phyloP scores from a whole-genome alignment of 768 basidiomycete species.

The Russula brevipes region DNA sequence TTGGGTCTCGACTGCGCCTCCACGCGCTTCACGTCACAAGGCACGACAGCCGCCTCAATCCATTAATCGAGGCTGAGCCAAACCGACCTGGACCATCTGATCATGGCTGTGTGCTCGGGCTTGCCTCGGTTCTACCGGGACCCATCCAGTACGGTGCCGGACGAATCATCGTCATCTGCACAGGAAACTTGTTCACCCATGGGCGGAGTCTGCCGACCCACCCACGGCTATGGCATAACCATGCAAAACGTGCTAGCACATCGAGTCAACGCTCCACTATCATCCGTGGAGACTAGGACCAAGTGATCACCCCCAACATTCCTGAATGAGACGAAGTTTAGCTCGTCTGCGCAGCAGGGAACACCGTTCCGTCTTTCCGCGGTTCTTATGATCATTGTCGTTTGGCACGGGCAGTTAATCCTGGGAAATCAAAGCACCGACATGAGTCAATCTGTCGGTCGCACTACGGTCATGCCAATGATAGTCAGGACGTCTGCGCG shows the following conservation, averaged over 20 bases:
- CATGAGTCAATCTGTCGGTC: conserved; percentile 12
- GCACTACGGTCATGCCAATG: background rate
- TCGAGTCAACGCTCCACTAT: background rate
- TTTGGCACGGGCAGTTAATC: conserved; percentile 7
- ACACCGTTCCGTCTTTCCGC: conserved; percentile 4
- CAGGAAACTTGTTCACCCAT: background rate
- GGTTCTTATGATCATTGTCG: background rate
- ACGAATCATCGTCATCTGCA: background rate
- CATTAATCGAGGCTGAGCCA: background rate
- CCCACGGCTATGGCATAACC: background rate
- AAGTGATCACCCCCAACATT: background rate
- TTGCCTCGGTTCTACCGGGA: background rate
- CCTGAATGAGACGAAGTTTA: conserved; percentile 2
- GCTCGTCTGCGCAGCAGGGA: conserved; percentile 15
- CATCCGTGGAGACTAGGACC: background rate
- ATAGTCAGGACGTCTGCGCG: background rate
- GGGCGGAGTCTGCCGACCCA: background rate
- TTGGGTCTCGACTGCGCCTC: background rate
- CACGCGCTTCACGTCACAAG: background rate
- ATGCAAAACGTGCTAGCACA: background rate
- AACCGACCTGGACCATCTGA: background rate
- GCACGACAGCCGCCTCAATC: background rate
- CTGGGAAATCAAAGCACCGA: conserved; percentile 10
- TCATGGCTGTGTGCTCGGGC: conserved; percentile 8
- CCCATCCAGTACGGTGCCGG: background rate